Evolutionary conservation across 2,329 filamentous ascomycete species (phyloP).

Genomic region (Aspergillus costaricaensis): DNA sequence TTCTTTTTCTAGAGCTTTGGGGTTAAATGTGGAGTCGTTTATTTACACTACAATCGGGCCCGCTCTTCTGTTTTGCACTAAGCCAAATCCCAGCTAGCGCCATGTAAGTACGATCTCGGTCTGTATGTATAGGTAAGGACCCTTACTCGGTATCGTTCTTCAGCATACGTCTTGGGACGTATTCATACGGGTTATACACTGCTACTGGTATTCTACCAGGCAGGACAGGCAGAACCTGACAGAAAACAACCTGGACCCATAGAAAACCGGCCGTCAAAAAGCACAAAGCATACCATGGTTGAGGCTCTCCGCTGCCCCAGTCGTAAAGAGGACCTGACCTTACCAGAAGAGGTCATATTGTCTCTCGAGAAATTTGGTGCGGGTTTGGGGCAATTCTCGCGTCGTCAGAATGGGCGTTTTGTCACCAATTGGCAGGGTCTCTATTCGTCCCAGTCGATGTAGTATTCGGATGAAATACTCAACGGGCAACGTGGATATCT

Average conservation of each 20-base stretch:
- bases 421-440: constrained; percentile 6
- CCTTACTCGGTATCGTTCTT: constrained; percentile 16
- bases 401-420: constrained; percentile 20
- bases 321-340: constrained; percentile 15
- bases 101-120: constrained; percentile 7
- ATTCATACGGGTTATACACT: not conserved
- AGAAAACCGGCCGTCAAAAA: constrained; percentile 12
- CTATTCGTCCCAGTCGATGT: constrained; percentile 11
- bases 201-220: not conserved
- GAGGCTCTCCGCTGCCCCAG: constrained; percentile 31
- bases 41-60: constrained; percentile 27
- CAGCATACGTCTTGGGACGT: not conserved
- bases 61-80: constrained; percentile 16
- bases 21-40: constrained; percentile 27
- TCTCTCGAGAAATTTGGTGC: constrained; percentile 18
- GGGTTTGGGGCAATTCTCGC: constrained; percentile 17
- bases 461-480: not conserved
- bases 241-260: constrained; percentile 6
- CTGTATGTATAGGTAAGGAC: constrained; percentile 9
- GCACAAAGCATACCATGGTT: constrained; percentile 30
- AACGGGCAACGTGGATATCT: constrained; percentile 3
- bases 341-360: constrained; percentile 29
- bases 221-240: constrained; percentile 1
- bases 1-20: constrained; percentile 15
- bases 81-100: constrained; percentile 2